Percentiles rank a stretch among this genome's conserved stretches.
Conservation (phyloP, 139 green algal genomes). For the Chlamydomonas eustigma region DNA sequence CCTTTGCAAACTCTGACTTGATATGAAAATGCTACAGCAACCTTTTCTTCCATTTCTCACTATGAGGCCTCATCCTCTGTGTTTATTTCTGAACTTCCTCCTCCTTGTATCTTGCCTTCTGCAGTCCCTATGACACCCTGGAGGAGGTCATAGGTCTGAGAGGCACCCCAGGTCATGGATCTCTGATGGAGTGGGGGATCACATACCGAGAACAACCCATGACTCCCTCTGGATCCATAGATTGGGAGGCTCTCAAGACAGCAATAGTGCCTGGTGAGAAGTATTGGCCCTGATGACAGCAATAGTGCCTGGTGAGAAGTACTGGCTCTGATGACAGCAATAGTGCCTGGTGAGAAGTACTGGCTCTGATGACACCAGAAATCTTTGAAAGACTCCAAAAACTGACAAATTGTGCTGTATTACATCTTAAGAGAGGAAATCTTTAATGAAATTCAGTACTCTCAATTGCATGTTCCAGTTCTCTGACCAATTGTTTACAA, state of each 20-base stretch:
- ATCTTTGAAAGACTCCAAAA: too few relatives aligned
- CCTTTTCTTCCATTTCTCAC: too few relatives aligned
- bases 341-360: slow-evolving; percentile 47
- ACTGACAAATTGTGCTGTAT: too few relatives aligned
- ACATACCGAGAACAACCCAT: slow-evolving; percentile 74
- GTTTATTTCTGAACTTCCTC: too few relatives aligned
- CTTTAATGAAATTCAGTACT: too few relatives aligned
- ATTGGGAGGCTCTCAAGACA: slow-evolving; percentile 62
- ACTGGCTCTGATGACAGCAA: slow-evolving; percentile 50
- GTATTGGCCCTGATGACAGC: slow-evolving; percentile 51
- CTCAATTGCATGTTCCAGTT: too few relatives aligned
- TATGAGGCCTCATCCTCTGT: too few relatives aligned
- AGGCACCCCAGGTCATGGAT: slow-evolving; percentile 65
- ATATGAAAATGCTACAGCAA: too few relatives aligned
- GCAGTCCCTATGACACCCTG: slow-evolving; percentile 93
- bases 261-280: slow-evolving; percentile 54
- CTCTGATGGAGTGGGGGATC: slow-evolving; percentile 83
- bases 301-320: slow-evolving; percentile 48
- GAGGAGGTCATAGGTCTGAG: slow-evolving; percentile 90
- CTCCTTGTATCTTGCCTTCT: not conserved
- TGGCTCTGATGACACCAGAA: slow-evolving; percentile 60
- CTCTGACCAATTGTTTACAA: too few relatives aligned
- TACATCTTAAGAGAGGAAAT: too few relatives aligned
- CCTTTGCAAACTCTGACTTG: too few relatives aligned
- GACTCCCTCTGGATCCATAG: slow-evolving; percentile 47